Percentiles rank a stretch among this genome's conserved stretches.
These are phyloP conservation scores for Jacaranda mimosifolia DNA, from an alignment of 257 asterid species.

Conservation along the genomic window DNA sequence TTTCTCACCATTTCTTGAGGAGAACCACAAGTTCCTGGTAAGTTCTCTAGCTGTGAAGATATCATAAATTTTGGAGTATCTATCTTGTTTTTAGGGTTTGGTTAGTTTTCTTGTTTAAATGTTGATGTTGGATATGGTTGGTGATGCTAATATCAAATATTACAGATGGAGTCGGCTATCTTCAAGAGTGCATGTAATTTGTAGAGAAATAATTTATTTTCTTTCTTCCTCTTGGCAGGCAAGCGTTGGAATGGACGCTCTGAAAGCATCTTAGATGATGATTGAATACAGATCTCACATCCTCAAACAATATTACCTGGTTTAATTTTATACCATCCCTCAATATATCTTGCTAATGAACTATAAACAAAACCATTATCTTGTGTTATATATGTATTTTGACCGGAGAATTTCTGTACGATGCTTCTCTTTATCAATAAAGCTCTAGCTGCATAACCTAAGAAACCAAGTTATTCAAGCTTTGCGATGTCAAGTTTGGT, in stretches of 20 bases:
- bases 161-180: background rate
- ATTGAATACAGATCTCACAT: slow-evolving; percentile 26
- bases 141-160: slow-evolving; percentile 6
- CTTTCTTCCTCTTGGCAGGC: slow-evolving; percentile 64
- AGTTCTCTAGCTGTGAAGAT: slow-evolving; percentile 37
- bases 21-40: slow-evolving; percentile 98
- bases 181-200: background rate
- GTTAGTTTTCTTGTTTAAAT: background rate
- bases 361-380: slow-evolving; percentile 1
- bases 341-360: slow-evolving; percentile 24
- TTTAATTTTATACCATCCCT: background rate
- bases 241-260: slow-evolving; percentile 86
- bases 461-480: background rate
- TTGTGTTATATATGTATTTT: slow-evolving; percentile 26
- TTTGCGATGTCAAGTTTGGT: too few relatives aligned
- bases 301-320: slow-evolving; percentile 30
- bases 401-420: slow-evolving; percentile 24
- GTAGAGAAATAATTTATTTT: slow-evolving; percentile 13
- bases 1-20: slow-evolving; percentile 84
- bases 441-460: background rate
- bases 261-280: slow-evolving; percentile 80
- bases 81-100: background rate
- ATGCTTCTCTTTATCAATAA: background rate
- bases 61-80: background rate
- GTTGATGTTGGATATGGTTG: slow-evolving; percentile 24